Conservation (phyloP, 129 eudicot genomes). For the Centrapalus pauciflorus region DNA sequence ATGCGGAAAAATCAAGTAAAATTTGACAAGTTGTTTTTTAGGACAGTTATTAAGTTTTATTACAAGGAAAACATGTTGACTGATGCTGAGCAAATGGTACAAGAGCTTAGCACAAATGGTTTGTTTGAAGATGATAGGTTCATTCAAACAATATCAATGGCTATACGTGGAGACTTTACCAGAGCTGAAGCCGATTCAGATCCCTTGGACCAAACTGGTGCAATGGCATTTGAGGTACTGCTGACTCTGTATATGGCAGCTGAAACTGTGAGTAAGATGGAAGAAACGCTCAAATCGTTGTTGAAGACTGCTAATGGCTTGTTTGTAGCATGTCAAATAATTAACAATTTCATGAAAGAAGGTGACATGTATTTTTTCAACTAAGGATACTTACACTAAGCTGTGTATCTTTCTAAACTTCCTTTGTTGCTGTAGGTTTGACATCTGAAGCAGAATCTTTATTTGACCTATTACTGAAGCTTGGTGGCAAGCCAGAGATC, state of each 20-base stretch:
- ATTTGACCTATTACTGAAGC: slow-evolving; percentile 40
- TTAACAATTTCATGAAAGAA: slow-evolving; percentile 50
- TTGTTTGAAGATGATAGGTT: slow-evolving; percentile 38
- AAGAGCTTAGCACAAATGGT: slow-evolving; percentile 36
- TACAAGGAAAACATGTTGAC: slow-evolving; percentile 54
- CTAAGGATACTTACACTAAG: not conserved
- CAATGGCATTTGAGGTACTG: slow-evolving; percentile 52
- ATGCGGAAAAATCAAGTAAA: slow-evolving; percentile 53
- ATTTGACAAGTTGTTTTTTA: slow-evolving; percentile 74
- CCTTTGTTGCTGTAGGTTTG: slow-evolving; percentile 50
- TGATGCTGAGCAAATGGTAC: slow-evolving; percentile 57
- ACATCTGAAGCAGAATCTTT: slow-evolving; percentile 47
- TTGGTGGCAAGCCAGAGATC: slow-evolving; percentile 43
- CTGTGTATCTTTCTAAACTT: not conserved
- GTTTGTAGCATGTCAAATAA: slow-evolving; percentile 49
- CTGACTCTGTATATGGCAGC: slow-evolving; percentile 52
- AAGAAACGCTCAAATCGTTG: slow-evolving; percentile 41
- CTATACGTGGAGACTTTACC: slow-evolving; percentile 31
- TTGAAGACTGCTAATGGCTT: slow-evolving; percentile 56
- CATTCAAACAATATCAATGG: slow-evolving; percentile 39
- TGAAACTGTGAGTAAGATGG: slow-evolving; percentile 31
- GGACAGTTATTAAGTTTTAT: slow-evolving; percentile 56
- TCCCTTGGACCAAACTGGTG: slow-evolving; percentile 36
- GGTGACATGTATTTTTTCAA: slow-evolving; percentile 32
- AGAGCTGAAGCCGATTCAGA: slow-evolving; percentile 29